phyloP scores from a whole-genome alignment of 2,329 filamentous ascomycete genomes.

The Magnaporthales sp. region DNA sequence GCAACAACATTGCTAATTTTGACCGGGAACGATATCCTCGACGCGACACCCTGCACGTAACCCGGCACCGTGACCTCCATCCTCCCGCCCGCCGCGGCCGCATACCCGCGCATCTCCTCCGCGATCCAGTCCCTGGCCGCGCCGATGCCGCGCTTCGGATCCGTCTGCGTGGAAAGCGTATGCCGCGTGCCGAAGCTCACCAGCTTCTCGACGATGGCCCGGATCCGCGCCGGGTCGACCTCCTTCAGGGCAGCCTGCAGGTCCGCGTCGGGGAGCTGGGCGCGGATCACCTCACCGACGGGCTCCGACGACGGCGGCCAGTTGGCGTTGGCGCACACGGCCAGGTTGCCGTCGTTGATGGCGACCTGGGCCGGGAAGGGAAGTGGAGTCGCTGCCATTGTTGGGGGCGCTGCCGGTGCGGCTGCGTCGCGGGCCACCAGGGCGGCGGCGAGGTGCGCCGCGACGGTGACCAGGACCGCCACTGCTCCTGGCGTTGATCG shows the following conservation, averaged over 20 bases:
- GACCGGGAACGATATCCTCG: conserved; percentile 39
- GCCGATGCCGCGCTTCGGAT: conserved; percentile 67
- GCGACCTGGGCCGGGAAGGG: background rate
- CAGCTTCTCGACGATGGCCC: conserved; percentile 41
- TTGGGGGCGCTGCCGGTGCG: conserved; percentile 5
- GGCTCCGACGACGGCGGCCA: conserved; percentile 12
- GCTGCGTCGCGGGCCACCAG: conserved; percentile 7
- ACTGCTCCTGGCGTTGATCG: background rate
- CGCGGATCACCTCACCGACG: conserved; percentile 12
- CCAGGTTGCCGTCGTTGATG: background rate
- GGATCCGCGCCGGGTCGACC: conserved; percentile 31
- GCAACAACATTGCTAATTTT: conserved; percentile 45
- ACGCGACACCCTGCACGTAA: conserved; percentile 39
- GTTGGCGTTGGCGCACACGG: conserved; percentile 13
- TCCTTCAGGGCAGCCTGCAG: conserved; percentile 16
- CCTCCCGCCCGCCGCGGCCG: conserved; percentile 35
- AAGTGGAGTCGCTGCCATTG: background rate
- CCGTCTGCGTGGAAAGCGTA: conserved; percentile 55
- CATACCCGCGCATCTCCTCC: conserved; percentile 37
- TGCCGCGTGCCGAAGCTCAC: conserved; percentile 49
- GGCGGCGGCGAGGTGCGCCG: background rate
- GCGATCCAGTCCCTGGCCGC: conserved; percentile 49
- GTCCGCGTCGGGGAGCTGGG: conserved; percentile 14
- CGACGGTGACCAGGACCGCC: background rate
- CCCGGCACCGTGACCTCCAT: conserved; percentile 40